Percentiles rank a stretch among this genome's conserved stretches.
Conservation (phyloP, 257 asterid species). For the Phtheirospermum japonicum region DNA sequence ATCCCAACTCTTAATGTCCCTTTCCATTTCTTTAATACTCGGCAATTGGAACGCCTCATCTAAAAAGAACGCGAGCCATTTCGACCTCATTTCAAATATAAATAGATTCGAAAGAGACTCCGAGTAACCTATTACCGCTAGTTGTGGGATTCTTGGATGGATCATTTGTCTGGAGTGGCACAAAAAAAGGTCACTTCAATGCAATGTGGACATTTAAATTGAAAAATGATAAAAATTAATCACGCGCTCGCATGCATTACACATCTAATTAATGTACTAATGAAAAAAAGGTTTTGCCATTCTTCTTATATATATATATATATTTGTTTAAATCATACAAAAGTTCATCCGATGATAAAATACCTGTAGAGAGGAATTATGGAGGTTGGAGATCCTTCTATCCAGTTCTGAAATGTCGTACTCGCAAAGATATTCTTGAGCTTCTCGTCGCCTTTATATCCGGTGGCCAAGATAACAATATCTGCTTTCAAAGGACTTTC, state of each 20-base stretch:
- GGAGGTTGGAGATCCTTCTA: conserved; percentile 38
- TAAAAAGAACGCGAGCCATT: conserved; percentile 39
- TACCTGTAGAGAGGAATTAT: conserved; percentile 49
- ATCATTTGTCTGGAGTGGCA: conserved; percentile 47
- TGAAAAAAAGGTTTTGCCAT: too few species aligned
- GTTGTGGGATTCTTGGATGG: conserved; percentile 70
- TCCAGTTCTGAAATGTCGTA: conserved; percentile 34
- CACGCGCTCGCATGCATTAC: too few species aligned
- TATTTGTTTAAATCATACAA: background rate
- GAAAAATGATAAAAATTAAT: background rate
- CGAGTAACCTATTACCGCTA: conserved; percentile 60
- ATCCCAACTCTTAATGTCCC: conserved; percentile 42
- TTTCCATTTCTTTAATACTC: conserved; percentile 42
- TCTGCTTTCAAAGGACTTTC: conserved; percentile 38
- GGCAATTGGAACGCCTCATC: conserved; percentile 37
- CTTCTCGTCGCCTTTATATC: conserved; percentile 52
- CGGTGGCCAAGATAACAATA: conserved; percentile 52
- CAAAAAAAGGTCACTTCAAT: background rate
- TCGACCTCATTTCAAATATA: conserved; percentile 43
- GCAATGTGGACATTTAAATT: background rate
- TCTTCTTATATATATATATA: too few species aligned
- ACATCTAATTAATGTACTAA: too few species aligned
- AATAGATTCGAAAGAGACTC: conserved; percentile 47
- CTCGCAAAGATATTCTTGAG: conserved; percentile 40
- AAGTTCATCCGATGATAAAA: background rate